Percentiles rank a stretch among this genome's conserved stretches.
Evolutionary conservation across 768 basidiomycete species (phyloP).

Genomic region (Leccinellum rugosiceps): DNA sequence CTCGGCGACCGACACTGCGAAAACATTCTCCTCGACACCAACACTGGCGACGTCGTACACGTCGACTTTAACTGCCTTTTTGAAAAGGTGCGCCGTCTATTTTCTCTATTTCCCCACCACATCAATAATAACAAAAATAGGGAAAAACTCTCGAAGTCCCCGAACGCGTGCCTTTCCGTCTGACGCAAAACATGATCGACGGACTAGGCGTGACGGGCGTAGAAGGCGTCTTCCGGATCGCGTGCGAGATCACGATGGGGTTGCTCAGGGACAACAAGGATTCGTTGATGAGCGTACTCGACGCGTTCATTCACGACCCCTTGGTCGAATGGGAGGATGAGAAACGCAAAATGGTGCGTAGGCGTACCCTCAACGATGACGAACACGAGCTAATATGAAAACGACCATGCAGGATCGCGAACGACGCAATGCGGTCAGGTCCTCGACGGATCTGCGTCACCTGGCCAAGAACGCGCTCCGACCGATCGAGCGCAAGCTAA

Average conservation of each 20-base stretch:
- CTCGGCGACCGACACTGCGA: constrained; percentile 97
- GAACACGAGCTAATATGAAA: background rate
- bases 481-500: constrained; percentile 82
- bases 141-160: constrained; percentile 85
- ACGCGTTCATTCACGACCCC: constrained; percentile 96
- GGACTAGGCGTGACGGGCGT: constrained; percentile 91
- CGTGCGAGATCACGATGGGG: constrained; percentile 88
- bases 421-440: constrained; percentile 43
- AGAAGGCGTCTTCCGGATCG: constrained; percentile 90
- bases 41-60: constrained; percentile 88
- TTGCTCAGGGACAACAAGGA: constrained; percentile 89
- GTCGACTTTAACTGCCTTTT: constrained; percentile 99
- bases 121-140: constrained; percentile 23
- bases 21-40: constrained; percentile 89
- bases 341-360: constrained; percentile 57
- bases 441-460: constrained; percentile 53
- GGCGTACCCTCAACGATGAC: background rate
- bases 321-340: constrained; percentile 94
- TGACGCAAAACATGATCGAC: constrained; percentile 91
- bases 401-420: constrained; percentile 41
- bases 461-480: constrained; percentile 75
- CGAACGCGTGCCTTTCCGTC: constrained; percentile 90
- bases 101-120: background rate
- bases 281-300: constrained; percentile 90
- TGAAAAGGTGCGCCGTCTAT: constrained; percentile 62